These are phyloP conservation scores for Colletotrichum liriopes DNA, from an alignment of 2,329 filamentous ascomycete species.

Conservation along the genomic window DNA sequence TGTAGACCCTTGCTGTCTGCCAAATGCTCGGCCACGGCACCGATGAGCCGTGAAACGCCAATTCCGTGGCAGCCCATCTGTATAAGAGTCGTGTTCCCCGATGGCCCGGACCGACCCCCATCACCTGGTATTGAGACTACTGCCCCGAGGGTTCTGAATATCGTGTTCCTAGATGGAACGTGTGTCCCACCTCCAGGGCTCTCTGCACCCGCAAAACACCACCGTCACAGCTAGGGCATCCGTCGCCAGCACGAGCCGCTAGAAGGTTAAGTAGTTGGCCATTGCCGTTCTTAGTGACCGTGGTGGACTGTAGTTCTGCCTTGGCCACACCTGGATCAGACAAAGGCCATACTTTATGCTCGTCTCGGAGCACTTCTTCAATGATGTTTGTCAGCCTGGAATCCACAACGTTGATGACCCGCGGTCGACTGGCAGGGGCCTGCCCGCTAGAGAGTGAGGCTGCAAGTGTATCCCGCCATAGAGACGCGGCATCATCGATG, in stretches of 20 bases:
- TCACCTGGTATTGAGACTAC: constrained; percentile 65
- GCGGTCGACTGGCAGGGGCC: background rate
- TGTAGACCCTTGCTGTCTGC: constrained; percentile 82
- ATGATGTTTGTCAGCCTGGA: constrained; percentile 49
- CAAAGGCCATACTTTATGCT: constrained; percentile 26
- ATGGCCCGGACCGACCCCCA: background rate
- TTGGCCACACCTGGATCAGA: background rate
- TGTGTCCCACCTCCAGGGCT: constrained; percentile 93
- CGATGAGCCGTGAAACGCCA: constrained; percentile 91
- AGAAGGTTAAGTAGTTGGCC: constrained; percentile 72
- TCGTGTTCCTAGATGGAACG: constrained; percentile 91
- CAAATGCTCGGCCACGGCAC: constrained; percentile 84
- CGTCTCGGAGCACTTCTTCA: constrained; percentile 44
- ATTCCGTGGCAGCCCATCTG: constrained; percentile 99
- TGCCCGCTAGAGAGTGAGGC: constrained; percentile 45
- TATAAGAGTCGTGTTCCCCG: constrained; percentile 61
- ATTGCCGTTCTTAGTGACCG: constrained; percentile 52
- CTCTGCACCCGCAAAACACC: constrained; percentile 77
- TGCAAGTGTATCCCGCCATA: constrained; percentile 63
- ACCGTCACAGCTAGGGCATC: constrained; percentile 78
- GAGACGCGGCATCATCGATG: constrained; percentile 70
- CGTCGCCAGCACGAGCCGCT: constrained; percentile 76
- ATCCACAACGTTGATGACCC: constrained; percentile 56
- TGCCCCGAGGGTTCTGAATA: constrained; percentile 86
- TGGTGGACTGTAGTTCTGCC: constrained; percentile 43